Percentiles rank a stretch among this genome's conserved stretches.
These are phyloP conservation scores for Platismatia glauca DNA, from an alignment of 495 filamentous ascomycete species.

Conservation along the genomic window DNA sequence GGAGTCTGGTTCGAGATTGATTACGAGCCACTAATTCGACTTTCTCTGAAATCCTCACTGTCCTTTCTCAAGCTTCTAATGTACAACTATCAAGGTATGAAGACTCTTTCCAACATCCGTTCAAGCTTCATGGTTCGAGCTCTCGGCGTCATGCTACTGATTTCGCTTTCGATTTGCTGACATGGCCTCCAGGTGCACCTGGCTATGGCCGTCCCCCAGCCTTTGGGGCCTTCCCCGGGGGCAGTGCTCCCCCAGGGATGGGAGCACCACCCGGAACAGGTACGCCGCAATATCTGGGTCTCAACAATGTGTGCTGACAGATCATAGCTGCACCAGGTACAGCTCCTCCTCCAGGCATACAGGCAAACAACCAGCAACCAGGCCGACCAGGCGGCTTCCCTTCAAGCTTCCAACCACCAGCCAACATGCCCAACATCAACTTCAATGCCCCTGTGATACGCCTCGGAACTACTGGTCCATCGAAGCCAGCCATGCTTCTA, in stretches of 20 bases:
- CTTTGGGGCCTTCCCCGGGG: constrained; percentile 62
- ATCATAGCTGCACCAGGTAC: constrained; percentile 73
- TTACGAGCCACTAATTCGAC: neutral
- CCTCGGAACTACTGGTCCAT: constrained; percentile 61
- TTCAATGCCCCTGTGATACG: constrained; percentile 96
- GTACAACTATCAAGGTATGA: constrained; percentile 75
- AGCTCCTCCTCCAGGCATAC: constrained; percentile 69
- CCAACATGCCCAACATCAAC: constrained; percentile 96
- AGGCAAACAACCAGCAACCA: constrained; percentile 53
- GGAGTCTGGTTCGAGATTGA: neutral
- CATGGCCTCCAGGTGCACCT: constrained; percentile 32
- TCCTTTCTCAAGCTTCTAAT: constrained; percentile 30
- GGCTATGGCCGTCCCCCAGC: constrained; percentile 64
- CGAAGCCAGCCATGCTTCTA: constrained; percentile 53
- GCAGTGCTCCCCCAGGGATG: constrained; percentile 50
- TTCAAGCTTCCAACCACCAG: constrained; percentile 77
- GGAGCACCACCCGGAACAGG: constrained; percentile 80
- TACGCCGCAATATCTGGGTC: constrained; percentile 35
- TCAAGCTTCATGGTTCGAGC: neutral
- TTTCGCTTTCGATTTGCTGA: constrained; percentile 1
- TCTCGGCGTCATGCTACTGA: constrained; percentile 17
- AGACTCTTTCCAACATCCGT: neutral
- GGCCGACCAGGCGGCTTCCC: constrained; percentile 73
- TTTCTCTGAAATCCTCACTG: neutral
- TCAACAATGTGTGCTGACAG: constrained; percentile 27